phyloP scores from a whole-genome alignment of 169 alveolate species.

The Cryptosporidium tyzzeri region DNA sequence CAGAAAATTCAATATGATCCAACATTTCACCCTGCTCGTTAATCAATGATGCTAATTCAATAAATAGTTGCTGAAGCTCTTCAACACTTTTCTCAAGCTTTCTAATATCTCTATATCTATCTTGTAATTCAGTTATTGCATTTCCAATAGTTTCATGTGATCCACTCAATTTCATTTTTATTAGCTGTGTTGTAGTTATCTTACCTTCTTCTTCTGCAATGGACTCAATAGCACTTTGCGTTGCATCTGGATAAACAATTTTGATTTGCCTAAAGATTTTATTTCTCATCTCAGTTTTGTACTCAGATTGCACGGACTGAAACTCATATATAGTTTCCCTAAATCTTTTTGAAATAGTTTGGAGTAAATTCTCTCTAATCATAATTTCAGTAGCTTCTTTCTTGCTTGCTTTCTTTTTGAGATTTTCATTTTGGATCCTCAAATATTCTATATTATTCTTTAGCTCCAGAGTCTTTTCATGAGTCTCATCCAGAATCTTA shows the following conservation, averaged over 20 bases:
- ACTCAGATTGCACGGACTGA: slow-evolving; percentile 77
- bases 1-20: slow-evolving; percentile 85
- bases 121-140: slow-evolving; percentile 86
- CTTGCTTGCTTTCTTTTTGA: slow-evolving; percentile 39
- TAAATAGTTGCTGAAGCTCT: slow-evolving; percentile 87
- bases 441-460: slow-evolving; percentile 76
- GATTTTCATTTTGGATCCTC: slow-evolving; percentile 49
- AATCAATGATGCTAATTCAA: slow-evolving; percentile 87
- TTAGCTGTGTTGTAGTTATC: slow-evolving; percentile 74
- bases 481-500: slow-evolving; percentile 75
- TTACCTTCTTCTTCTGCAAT: slow-evolving; percentile 77
- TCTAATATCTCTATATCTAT: slow-evolving; percentile 86
- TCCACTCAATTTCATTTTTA: slow-evolving; percentile 81
- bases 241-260: slow-evolving; percentile 81
- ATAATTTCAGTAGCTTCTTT: slow-evolving; percentile 60
- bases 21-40: slow-evolving; percentile 88
- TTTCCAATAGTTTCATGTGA: slow-evolving; percentile 84
- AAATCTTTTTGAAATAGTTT: slow-evolving; percentile 76
- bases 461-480: slow-evolving; percentile 36
- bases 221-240: slow-evolving; percentile 56
- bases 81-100: slow-evolving; percentile 87
- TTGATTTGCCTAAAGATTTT: slow-evolving; percentile 77
- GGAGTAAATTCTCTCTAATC: slow-evolving; percentile 78
- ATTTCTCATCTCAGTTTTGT: slow-evolving; percentile 52
- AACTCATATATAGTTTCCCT: slow-evolving; percentile 76